Conservation (phyloP, 2,329 filamentous ascomycete species). For the Plectosphaerella plurivora region DNA sequence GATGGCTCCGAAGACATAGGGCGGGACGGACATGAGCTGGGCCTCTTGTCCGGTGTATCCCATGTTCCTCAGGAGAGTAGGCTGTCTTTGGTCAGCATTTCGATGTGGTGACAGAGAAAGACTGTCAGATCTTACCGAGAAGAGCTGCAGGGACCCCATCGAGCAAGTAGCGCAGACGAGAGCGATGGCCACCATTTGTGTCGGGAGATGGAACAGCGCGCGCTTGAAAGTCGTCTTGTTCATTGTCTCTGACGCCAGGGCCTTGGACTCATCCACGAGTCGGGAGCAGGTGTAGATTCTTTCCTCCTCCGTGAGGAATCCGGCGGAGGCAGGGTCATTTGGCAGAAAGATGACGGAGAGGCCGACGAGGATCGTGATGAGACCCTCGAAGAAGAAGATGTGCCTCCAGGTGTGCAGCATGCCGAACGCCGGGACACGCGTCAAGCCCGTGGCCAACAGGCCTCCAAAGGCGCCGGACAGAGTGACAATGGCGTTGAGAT, state of each 20-base stretch:
- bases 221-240: background rate
- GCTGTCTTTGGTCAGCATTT: background rate
- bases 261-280: background rate
- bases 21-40: background rate
- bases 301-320: background rate
- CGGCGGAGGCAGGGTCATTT: background rate
- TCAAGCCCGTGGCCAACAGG: background rate
- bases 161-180: background rate
- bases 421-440: background rate
- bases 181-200: background rate
- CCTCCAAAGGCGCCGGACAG: background rate
- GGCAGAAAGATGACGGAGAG: background rate
- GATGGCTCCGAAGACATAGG: background rate
- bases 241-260: background rate
- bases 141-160: background rate
- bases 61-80: background rate
- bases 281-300: background rate
- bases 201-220: background rate
- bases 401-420: background rate
- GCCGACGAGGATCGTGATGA: background rate
- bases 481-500: background rate
- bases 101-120: background rate
- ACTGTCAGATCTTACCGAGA: background rate
- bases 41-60: background rate
- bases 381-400: background rate